Evolutionary conservation across 352 stramenopile species (phyloP).

Genomic region (Phytophthora cajani): DNA sequence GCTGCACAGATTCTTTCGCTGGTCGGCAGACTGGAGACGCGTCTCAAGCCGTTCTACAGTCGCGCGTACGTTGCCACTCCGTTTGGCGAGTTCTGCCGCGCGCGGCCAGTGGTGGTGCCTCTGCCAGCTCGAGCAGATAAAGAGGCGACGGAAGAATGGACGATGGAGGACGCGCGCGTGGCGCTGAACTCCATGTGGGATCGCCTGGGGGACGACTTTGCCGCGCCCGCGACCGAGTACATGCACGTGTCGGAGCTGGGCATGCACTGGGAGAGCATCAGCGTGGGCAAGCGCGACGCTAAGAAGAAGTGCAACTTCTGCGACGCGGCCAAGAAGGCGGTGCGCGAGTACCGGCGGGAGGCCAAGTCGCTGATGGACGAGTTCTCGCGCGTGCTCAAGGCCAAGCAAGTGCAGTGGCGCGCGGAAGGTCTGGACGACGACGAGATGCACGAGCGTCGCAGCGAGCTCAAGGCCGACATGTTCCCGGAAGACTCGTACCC

Average conservation of each 20-base stretch:
- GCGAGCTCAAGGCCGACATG: slow-evolving; percentile 53
- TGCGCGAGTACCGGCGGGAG: slow-evolving; percentile 51
- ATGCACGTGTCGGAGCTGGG: slow-evolving; percentile 57
- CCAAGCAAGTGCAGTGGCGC: slow-evolving; percentile 43
- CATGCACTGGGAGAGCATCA: slow-evolving; percentile 61
- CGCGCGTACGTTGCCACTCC: slow-evolving; percentile 32
- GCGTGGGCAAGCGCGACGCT: slow-evolving; percentile 15
- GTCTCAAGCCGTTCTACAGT: slow-evolving; percentile 37
- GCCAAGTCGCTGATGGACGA: slow-evolving; percentile 44
- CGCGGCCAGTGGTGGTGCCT: slow-evolving; percentile 36
- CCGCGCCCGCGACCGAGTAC: slow-evolving; percentile 32
- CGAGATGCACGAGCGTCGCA: slow-evolving; percentile 59
- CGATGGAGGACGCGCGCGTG: slow-evolving; percentile 29
- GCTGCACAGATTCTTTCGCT: slow-evolving; percentile 40
- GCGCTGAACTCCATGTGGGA: slow-evolving; percentile 38
- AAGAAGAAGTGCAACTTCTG: slow-evolving; percentile 49
- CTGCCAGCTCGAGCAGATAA: slow-evolving; percentile 19
- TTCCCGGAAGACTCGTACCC: slow-evolving; percentile 61
- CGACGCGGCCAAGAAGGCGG: slow-evolving; percentile 36
- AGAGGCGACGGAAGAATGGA: slow-evolving; percentile 19
- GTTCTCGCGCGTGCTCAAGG: slow-evolving; percentile 50
- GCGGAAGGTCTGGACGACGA: slow-evolving; percentile 49
- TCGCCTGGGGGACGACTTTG: slow-evolving; percentile 50
- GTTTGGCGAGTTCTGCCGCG: slow-evolving; percentile 43
- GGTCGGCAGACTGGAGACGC: slow-evolving; percentile 31